Conservation (phyloP, 2,329 filamentous ascomycete species). For the Ceratocystiopsis sp. region DNA sequence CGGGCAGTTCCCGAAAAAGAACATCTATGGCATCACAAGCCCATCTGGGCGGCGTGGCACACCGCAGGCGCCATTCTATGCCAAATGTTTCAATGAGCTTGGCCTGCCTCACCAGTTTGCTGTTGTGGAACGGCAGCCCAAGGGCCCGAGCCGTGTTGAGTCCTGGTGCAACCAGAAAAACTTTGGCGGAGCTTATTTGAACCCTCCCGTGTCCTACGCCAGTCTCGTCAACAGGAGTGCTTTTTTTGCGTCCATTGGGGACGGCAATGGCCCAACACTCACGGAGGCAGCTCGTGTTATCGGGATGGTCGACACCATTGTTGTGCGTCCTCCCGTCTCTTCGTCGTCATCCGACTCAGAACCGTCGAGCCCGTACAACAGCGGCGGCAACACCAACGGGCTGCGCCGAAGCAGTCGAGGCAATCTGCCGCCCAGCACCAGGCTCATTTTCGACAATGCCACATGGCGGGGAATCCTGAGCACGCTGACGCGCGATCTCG, state of each 20-base stretch:
- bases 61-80: conserved; percentile 69
- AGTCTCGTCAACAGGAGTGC: conserved; percentile 38
- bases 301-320: conserved; percentile 67
- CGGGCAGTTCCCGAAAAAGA: conserved; percentile 63
- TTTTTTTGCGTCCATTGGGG: conserved; percentile 33
- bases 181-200: conserved; percentile 71
- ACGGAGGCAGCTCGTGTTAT: conserved; percentile 65
- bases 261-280: conserved; percentile 36
- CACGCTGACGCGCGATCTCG: conserved; percentile 64
- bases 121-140: conserved; percentile 53
- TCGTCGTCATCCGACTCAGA: conserved; percentile 29
- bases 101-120: conserved; percentile 73
- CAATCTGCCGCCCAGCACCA: conserved; percentile 27
- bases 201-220: conserved; percentile 48
- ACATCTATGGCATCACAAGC: conserved; percentile 65
- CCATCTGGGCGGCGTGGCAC: conserved; percentile 44
- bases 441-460: conserved; percentile 63
- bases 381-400: conserved; percentile 6
- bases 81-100: conserved; percentile 67
- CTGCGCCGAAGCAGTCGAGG: conserved; percentile 9
- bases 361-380: conserved; percentile 28
- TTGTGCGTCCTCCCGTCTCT: conserved; percentile 37
- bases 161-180: conserved; percentile 53
- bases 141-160: conserved; percentile 49
- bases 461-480: conserved; percentile 75